phyloP scores from a whole-genome alignment of 306 rosid species.

The Sicyos edulis region DNA sequence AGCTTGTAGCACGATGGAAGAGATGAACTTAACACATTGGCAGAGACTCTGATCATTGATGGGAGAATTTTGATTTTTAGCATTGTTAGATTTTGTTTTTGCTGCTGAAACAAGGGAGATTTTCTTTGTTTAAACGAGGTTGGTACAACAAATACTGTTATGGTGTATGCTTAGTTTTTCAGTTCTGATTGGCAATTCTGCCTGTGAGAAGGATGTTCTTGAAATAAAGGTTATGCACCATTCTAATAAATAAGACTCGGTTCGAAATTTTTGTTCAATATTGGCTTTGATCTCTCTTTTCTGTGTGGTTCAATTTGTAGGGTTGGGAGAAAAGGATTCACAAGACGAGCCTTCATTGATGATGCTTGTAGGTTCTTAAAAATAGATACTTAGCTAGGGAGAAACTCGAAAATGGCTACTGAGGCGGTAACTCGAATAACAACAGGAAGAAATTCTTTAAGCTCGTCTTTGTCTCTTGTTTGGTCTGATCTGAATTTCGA shows the following conservation, averaged over 20 bases:
- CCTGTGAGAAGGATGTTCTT: background rate
- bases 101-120: background rate
- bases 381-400: background rate
- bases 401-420: background rate
- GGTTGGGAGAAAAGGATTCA: background rate
- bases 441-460: background rate
- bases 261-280: background rate
- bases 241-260: background rate
- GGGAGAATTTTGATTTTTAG: conserved; percentile 1
- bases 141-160: background rate
- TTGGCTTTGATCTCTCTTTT: background rate
- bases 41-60: conserved; percentile 7
- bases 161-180: conserved; percentile 4
- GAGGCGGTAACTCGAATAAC: background rate
- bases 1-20: conserved; percentile 5
- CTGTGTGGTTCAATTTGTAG: background rate
- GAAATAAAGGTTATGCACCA: background rate
- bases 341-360: background rate
- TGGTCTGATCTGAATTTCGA: background rate
- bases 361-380: background rate
- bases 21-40: background rate
- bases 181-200: background rate
- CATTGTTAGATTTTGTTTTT: background rate
- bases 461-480: background rate
- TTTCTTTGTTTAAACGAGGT: background rate